Conservation (phyloP, 208 protist genomes). For the Angomonas deanei region DNA sequence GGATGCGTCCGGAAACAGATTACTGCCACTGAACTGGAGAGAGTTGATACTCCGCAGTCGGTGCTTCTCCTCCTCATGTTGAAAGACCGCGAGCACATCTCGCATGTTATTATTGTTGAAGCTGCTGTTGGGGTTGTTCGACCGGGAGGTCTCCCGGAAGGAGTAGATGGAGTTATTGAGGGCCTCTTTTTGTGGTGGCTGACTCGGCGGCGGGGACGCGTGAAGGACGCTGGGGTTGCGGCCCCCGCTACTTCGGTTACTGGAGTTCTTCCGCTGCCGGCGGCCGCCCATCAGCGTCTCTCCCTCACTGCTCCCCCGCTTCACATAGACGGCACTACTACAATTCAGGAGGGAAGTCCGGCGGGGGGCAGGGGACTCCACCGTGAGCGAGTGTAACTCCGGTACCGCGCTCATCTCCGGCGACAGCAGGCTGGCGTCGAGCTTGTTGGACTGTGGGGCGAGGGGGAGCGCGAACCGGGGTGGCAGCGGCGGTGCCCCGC, state of each 20-base stretch:
- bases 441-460: no score
- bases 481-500: no score
- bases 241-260: neutral
- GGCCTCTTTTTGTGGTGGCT: neutral
- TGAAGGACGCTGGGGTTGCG: no score
- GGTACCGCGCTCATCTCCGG: no score
- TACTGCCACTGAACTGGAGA: no score
- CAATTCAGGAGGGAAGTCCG: neutral
- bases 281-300: neutral
- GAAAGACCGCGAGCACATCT: neutral
- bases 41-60: neutral
- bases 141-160: no score
- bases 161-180: neutral
- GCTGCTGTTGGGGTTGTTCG: no score
- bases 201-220: no score
- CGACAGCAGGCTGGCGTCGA: no score
- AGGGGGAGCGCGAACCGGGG: no score
- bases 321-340: neutral
- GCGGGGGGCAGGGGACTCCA: neutral
- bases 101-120: neutral
- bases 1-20: no score
- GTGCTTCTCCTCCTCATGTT: neutral
- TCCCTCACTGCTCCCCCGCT: neutral
- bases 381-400: neutral
- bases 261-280: neutral